Evolutionary conservation across 164 flowering plant species (phyloP), one percentile per base, ranked within the genome.

Genomic region (Stephania japonica): DNA sequence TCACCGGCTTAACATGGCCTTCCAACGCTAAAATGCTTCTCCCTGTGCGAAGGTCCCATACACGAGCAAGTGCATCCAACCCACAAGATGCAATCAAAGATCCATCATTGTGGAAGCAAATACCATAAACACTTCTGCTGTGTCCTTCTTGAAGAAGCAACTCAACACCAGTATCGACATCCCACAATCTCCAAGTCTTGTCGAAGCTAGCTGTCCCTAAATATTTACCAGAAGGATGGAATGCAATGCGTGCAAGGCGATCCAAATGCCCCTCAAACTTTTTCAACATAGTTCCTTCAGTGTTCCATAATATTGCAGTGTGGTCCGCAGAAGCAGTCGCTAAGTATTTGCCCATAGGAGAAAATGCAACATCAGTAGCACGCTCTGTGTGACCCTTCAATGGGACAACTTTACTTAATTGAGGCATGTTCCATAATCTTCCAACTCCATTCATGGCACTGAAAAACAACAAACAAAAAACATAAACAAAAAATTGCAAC

Each of bases 101-200:
- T 65, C 99, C 99, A 88, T 96, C 99, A 69, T 62, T 84, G 78
- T 96, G 97, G 80, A 96, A 96, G 74, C 86, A 82, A 67, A 96
- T 75, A 56, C 95, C 94, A 75, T 93, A 96, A 43, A 96, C 87
- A 76, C 97, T 87, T 76, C 98, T 82, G 76, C 98, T 93, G 72
- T 96, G 99, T 44, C 99, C 99, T 88, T 96, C 99, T 84, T 96
- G 99, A 68, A 93, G 95, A 79, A 96, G 97, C 84, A 96, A 82
- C 85, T 96, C 99, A 18, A 69, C 83, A 32, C 97, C 97, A 74
- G 86, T 84, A 67, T 90, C 85, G 27, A 90, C 71, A 80, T 93
- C 97, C 99, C 98, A 96, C 76, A 96, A 70, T 81, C 99, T 90
- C 97, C 99, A 96, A 16, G 99, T 96, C 80, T 92, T 93, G 85